Percentiles rank a stretch among this genome's conserved stretches.
These are phyloP conservation scores for Parastagonospora avenae DNA, from an alignment of 2,329 filamentous ascomycete species.

Conservation along the genomic window DNA sequence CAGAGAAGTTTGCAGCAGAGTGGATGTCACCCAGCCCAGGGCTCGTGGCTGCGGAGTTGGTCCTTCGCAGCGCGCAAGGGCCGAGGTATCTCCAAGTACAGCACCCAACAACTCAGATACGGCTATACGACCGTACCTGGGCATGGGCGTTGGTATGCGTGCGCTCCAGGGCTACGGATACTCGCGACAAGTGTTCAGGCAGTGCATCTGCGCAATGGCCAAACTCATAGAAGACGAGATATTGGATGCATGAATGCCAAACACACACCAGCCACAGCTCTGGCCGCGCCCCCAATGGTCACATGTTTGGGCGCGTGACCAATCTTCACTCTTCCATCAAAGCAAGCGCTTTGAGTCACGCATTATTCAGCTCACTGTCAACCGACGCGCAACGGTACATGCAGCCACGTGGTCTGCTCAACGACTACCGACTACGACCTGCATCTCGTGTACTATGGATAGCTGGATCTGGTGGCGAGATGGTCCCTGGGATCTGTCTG, in stretches of 20 bases:
- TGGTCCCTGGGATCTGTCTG: conserved; percentile 14
- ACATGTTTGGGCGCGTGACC: conserved; percentile 24
- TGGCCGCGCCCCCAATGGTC: conserved; percentile 9
- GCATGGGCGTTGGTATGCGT: conserved; percentile 1
- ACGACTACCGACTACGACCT: conserved; percentile 6
- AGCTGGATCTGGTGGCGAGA: conserved; percentile 23
- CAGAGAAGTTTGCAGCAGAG: background rate
- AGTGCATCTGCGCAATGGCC: conserved; percentile 7
- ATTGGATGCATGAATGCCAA: no score
- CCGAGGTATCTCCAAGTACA: conserved; percentile 2
- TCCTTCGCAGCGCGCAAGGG: background rate
- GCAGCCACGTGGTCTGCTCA: conserved; percentile 9
- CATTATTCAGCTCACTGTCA: conserved; percentile 20
- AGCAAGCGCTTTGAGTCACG: background rate
- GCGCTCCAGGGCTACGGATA: background rate
- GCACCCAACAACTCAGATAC: background rate
- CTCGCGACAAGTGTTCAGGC: background rate
- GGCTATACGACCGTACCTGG: conserved; percentile 3
- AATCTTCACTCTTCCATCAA: background rate
- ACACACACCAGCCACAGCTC: conserved; percentile 25
- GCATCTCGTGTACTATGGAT: conserved; percentile 16
- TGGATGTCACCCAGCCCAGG: no score
- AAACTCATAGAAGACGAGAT: background rate
- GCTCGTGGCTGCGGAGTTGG: background rate
- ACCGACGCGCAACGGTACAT: conserved; percentile 23